Percentiles rank a stretch among this genome's conserved stretches.
Evolutionary conservation across 306 rosid species (phyloP).

Genomic region (Cicer pinnatifidum): DNA sequence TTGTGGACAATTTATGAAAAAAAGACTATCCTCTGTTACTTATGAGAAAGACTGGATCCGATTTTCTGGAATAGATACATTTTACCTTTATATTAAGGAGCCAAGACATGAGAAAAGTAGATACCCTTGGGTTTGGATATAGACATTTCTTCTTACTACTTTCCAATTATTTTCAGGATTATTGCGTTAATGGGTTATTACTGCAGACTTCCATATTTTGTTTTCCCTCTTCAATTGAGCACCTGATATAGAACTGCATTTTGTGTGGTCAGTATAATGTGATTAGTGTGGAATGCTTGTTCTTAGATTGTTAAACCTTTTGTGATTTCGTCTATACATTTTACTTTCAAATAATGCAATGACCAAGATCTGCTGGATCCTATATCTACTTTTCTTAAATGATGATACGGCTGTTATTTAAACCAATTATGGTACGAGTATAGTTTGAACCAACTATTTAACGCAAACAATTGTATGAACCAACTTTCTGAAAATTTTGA

Average conservation of each 20-base stretch:
- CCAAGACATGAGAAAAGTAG: constrained; percentile 49
- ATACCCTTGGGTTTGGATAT: constrained; percentile 45
- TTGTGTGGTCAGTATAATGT: constrained; percentile 13
- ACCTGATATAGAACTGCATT: constrained; percentile 30
- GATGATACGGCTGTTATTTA: background rate
- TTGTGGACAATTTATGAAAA: background rate
- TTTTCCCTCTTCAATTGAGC: constrained; percentile 1
- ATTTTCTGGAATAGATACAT: constrained; percentile 41
- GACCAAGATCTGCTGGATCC: constrained; percentile 1
- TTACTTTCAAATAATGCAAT: constrained; percentile 12
- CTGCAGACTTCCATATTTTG: background rate
- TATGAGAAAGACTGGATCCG: constrained; percentile 43
- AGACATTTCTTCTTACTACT: constrained; percentile 42
- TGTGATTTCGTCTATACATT: constrained; percentile 9
- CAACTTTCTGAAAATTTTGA: too few species aligned
- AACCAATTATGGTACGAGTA: background rate
- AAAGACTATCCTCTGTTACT: constrained; percentile 34
- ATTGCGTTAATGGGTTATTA: constrained; percentile 30
- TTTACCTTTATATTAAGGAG: constrained; percentile 43
- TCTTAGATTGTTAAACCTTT: background rate
- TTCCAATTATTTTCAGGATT: constrained; percentile 42
- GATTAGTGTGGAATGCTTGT: constrained; percentile 29
- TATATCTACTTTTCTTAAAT: background rate
- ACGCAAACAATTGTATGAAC: too few species aligned
- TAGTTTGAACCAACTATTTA: background rate